Conservation (phyloP, 768 basidiomycete genomes). For the Mycena metata region DNA sequence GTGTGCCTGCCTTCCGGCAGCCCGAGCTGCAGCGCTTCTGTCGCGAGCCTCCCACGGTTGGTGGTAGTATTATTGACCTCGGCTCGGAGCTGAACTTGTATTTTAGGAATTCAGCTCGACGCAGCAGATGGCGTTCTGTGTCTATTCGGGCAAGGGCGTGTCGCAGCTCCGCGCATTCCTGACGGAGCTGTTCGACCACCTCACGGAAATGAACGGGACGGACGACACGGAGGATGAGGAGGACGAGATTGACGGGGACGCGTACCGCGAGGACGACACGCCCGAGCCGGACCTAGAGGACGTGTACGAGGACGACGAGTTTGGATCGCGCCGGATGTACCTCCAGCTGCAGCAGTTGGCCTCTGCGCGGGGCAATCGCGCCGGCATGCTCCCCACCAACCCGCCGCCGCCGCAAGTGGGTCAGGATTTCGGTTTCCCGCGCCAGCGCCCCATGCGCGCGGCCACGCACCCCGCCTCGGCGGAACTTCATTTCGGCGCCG, state of each 20-base stretch:
- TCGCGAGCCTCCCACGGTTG: conserved; percentile 85
- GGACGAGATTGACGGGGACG: conserved; percentile 67
- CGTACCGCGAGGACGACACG: conserved; percentile 62
- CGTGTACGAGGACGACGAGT: conserved; percentile 50
- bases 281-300: conserved; percentile 58
- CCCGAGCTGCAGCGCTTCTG: conserved; percentile 91
- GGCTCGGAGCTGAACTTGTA: conserved; percentile 11
- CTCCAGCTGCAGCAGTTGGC: conserved; percentile 44
- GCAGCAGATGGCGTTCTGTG: conserved; percentile 93
- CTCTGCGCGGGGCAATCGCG: conserved; percentile 37
- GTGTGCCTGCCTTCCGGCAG: conserved; percentile 91
- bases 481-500: conserved; percentile 13
- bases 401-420: conserved; percentile 42
- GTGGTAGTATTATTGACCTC: conserved; percentile 42
- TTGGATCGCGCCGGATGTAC: conserved; percentile 46
- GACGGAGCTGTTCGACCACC: conserved; percentile 79
- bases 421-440: conserved; percentile 53
- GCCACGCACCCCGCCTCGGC: conserved; percentile 44
- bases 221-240: conserved; percentile 80
- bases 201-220: conserved; percentile 78
- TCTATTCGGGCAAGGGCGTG: conserved; percentile 95
- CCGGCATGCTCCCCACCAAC: conserved; percentile 36
- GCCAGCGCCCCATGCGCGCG: conserved; percentile 48
- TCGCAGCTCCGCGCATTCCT: conserved; percentile 84
- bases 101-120: conserved; percentile 89